phyloP scores from a whole-genome alignment of 2,329 filamentous ascomycete species.

The Fonsecaea erecta region DNA sequence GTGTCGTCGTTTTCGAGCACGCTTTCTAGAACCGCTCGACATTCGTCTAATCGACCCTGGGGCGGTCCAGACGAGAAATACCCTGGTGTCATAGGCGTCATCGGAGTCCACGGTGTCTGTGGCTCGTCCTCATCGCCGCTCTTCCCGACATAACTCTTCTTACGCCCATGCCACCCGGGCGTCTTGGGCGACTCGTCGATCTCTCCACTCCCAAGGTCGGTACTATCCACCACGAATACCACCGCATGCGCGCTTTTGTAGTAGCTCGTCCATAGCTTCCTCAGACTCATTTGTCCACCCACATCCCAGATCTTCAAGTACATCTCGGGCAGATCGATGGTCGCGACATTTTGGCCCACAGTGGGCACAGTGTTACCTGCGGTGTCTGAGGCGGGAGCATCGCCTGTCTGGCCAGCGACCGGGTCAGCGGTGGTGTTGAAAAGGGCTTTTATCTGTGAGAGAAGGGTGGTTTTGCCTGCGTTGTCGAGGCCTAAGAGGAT shows the following conservation, averaged over 20 bases:
- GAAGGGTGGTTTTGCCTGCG: slow-evolving; percentile 96
- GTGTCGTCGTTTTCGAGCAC: slow-evolving; percentile 86
- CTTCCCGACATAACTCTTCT: slow-evolving; percentile 38
- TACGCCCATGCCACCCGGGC: slow-evolving; percentile 35
- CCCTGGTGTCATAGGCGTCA: slow-evolving; percentile 44
- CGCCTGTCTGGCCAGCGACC: slow-evolving; percentile 42
- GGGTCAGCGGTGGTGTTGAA: slow-evolving; percentile 63
- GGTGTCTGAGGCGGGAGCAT: slow-evolving; percentile 62
- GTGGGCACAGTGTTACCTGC: slow-evolving; percentile 87
- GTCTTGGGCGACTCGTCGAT: slow-evolving; percentile 53
- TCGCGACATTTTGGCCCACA: slow-evolving; percentile 94
- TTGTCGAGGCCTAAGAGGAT: slow-evolving; percentile 97
- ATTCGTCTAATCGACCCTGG: slow-evolving; percentile 77
- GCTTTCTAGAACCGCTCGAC: slow-evolving; percentile 83
- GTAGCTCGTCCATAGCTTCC: slow-evolving; percentile 94
- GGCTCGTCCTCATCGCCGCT: slow-evolving; percentile 36
- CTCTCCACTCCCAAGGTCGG: slow-evolving; percentile 77
- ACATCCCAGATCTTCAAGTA: slow-evolving; percentile 99
- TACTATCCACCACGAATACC: slow-evolving; percentile 95
- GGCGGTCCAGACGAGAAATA: slow-evolving; percentile 30
- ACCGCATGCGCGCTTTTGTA: slow-evolving; percentile 94
- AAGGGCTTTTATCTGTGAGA: slow-evolving; percentile 91
- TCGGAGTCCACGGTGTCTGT: slow-evolving; percentile 46
- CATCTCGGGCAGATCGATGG: slow-evolving; percentile 87
- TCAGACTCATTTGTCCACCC: slow-evolving; percentile 85